These are phyloP conservation scores for Aspergillus taichungensis DNA, from an alignment of 495 filamentous ascomycete genomes.

Conservation along the genomic window DNA sequence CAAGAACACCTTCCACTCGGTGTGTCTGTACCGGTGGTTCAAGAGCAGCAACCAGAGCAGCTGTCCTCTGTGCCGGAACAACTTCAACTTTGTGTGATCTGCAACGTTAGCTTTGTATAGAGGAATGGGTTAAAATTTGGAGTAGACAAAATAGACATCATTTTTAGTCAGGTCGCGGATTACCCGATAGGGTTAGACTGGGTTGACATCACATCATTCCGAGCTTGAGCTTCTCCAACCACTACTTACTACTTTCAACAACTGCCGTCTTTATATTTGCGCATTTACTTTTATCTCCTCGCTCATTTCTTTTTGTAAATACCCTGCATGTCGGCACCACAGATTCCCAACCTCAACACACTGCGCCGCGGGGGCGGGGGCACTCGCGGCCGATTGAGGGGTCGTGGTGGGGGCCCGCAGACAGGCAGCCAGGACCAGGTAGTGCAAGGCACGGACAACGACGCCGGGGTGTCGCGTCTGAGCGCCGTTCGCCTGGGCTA, in stretches of 20 bases:
- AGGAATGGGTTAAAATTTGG: not conserved
- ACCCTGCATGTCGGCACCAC: constrained; percentile 54
- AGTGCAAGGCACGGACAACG: constrained; percentile 84
- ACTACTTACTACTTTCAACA: not conserved
- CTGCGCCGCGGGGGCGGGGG: constrained; percentile 44
- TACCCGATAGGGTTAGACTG: too few species aligned
- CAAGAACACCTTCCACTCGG: constrained; percentile 85
- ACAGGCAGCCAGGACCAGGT: constrained; percentile 40
- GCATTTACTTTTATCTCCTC: constrained; percentile 2
- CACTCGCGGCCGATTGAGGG: constrained; percentile 34
- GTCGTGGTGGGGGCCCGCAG: constrained; percentile 21
- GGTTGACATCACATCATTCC: too few species aligned
- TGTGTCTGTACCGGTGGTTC: constrained; percentile 93
- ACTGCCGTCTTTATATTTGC: not conserved
- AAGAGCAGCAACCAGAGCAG: constrained; percentile 80
- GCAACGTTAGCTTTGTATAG: constrained; percentile 11
- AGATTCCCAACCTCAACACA: constrained; percentile 69
- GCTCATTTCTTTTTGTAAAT: constrained; percentile 12
- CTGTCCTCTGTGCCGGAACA: constrained; percentile 83
- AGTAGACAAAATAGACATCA: too few species aligned
- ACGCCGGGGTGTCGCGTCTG: constrained; percentile 79
- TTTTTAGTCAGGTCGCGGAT: too few species aligned
- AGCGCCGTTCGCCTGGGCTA: constrained; percentile 88
- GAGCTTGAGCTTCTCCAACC: too few species aligned
- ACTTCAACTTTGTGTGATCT: constrained; percentile 55